These are phyloP conservation scores for Schizophyllum commune DNA, from an alignment of 1,284 basidiomycete genomes.

Conservation along the genomic window DNA sequence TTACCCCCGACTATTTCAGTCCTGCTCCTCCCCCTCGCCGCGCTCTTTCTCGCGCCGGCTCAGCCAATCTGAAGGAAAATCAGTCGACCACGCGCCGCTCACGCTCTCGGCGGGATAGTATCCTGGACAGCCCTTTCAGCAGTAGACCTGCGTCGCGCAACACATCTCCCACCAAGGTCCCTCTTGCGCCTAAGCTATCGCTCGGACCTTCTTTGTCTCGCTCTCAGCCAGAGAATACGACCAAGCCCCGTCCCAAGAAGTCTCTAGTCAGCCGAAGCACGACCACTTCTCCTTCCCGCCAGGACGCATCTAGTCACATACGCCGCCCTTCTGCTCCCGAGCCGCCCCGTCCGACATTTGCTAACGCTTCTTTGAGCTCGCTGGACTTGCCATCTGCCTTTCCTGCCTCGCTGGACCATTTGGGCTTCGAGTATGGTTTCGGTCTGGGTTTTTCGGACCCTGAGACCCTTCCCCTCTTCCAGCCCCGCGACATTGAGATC, in stretches of 20 bases:
- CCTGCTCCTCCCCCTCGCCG: constrained; percentile 35
- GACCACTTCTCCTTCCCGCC: constrained; percentile 16
- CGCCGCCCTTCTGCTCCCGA: constrained; percentile 25
- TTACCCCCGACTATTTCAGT: constrained; percentile 27
- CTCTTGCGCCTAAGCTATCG: neutral
- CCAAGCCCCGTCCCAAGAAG: neutral
- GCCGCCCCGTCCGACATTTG: constrained; percentile 6
- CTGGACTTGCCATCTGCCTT: constrained; percentile 6
- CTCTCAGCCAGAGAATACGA: neutral
- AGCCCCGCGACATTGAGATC: constrained; percentile 15
- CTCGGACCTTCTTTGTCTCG: neutral
- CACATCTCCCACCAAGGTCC: constrained; percentile 28
- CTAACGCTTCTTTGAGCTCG: neutral
- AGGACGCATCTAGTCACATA: constrained; percentile 1
- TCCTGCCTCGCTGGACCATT: constrained; percentile 6
- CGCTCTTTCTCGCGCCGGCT: constrained; percentile 35
- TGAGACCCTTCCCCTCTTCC: neutral
- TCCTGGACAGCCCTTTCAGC: constrained; percentile 19
- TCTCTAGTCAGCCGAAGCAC: constrained; percentile 16
- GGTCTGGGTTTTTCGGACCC: neutral
- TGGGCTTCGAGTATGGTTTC: constrained; percentile 1
- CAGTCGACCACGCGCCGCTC: neutral
- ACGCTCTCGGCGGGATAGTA: neutral
- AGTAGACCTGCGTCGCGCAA: constrained; percentile 35
- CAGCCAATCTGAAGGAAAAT: constrained; percentile 43